These are phyloP conservation scores for Termitomyces sp. DNA, from an alignment of 768 basidiomycete genomes.

Conservation along the genomic window DNA sequence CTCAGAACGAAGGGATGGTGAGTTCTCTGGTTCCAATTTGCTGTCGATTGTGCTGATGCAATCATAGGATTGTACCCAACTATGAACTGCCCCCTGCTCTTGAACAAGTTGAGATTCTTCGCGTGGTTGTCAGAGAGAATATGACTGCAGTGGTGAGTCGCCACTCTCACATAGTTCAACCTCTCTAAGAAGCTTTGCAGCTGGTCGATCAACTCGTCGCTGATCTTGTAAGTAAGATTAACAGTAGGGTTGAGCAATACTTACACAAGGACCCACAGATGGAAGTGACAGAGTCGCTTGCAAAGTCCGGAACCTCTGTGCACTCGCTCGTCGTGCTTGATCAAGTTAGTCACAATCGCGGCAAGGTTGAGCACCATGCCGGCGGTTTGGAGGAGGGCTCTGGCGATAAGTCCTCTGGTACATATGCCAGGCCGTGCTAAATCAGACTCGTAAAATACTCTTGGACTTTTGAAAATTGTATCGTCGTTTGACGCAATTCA, in stretches of 20 bases:
- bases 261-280: constrained; percentile 30
- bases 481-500: not conserved
- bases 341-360: constrained; percentile 17
- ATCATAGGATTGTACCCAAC: constrained; percentile 40
- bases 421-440: constrained; percentile 59
- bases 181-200: constrained; percentile 48
- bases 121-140: constrained; percentile 60
- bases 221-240: constrained; percentile 52
- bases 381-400: constrained; percentile 41
- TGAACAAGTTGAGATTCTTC: constrained; percentile 52
- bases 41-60: not conserved
- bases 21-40: not conserved
- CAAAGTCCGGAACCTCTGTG: constrained; percentile 34
- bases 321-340: constrained; percentile 45
- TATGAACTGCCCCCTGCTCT: constrained; percentile 48
- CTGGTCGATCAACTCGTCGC: constrained; percentile 57
- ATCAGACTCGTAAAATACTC: not conserved
- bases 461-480: not conserved
- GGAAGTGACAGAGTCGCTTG: constrained; percentile 57
- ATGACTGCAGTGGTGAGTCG: constrained; percentile 41
- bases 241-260: not conserved
- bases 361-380: constrained; percentile 31
- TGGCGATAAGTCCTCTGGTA: constrained; percentile 46
- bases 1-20: constrained; percentile 51
- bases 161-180: constrained; percentile 32